Evolutionary conservation across 2,329 filamentous ascomycete species (phyloP), one percentile per base, ranked within the genome.

Genomic region (Dactylonectria macrodidyma): DNA sequence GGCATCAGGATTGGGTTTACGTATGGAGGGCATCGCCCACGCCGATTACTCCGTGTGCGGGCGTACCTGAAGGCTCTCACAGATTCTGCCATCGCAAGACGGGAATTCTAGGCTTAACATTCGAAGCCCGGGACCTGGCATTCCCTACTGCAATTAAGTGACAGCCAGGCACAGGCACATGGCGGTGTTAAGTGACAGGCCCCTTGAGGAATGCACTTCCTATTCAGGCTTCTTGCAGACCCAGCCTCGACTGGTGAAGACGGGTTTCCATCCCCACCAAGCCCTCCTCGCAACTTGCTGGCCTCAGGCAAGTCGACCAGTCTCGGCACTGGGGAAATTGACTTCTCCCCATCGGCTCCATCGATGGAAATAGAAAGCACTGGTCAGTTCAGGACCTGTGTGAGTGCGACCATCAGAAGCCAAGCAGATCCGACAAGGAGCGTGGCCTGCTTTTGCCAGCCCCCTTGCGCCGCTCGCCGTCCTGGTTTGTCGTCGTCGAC

Each of bases 21-120:
- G 34, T 16, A 33, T 47, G 66, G 62, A 63, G 62, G 66, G 60
- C 66, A 67, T 74, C 62, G 71, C 67, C 69, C 41, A 59, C 67
- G 71, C 66, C 71, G 71, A 72, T 72, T 69, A 38, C 50, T 58
- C 62, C 41, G 55, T 62, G 62, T 30, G 52, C 46, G 59, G 30
- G 48, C 36, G 63, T 66, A 56, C 63, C 63, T 66, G 63, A 62
- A 62, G 52, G 63, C 33, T 66, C 47, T 34, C 22, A 11, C n/a
- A 19, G 30, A 12, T 46, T 38, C 44, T 14, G 22, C 19, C 33
- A 44, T 34, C 36, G 46, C 10, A 4, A 30, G 69, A 30, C 6
- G 19, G 50, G 38, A 44, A 59, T 60, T 68, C 71, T 66, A 62
- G 54, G 55, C 34, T 58, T 33, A 41, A 30, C 65, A 56, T 66